These are phyloP conservation scores for Arabidopsis lyrata DNA, from an alignment of 441 rosid species.

Conservation along the genomic window DNA sequence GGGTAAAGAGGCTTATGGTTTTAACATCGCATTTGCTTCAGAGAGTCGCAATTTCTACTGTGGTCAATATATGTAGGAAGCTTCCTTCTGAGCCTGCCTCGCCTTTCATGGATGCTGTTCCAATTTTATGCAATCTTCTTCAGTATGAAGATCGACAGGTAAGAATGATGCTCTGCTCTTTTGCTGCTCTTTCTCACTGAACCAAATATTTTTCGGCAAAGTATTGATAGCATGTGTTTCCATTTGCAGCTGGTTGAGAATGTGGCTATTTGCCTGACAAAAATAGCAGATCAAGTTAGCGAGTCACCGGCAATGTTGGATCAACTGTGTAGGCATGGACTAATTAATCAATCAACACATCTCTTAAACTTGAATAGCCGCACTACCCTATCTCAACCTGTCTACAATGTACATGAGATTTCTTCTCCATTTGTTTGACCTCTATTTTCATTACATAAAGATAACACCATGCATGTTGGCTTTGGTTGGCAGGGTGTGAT, in stretches of 20 bases:
- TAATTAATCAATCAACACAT: slow-evolving; percentile 71
- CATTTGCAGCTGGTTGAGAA: slow-evolving; percentile 86
- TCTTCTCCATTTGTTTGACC: slow-evolving; percentile 28
- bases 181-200: slow-evolving; percentile 7
- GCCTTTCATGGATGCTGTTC: slow-evolving; percentile 83
- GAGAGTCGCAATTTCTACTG: slow-evolving; percentile 96
- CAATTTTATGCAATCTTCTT: slow-evolving; percentile 86
- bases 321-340: slow-evolving; percentile 86
- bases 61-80: slow-evolving; percentile 89
- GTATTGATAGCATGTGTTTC: slow-evolving; percentile 22
- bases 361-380: slow-evolving; percentile 76
- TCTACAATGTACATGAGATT: slow-evolving; percentile 70
- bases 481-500: slow-evolving; percentile 80
- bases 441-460: not conserved
- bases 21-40: slow-evolving; percentile 46
- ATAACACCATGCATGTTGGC: slow-evolving; percentile 31
- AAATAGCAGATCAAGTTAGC: slow-evolving; percentile 76
- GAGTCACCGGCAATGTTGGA: slow-evolving; percentile 78
- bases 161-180: slow-evolving; percentile 33
- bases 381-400: slow-evolving; percentile 79
- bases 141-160: slow-evolving; percentile 96
- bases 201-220: not conserved
- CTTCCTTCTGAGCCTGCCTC: slow-evolving; percentile 74
- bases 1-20: slow-evolving; percentile 24
- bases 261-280: slow-evolving; percentile 83